Percentiles rank a stretch among this genome's conserved stretches.
Evolutionary conservation across 2,329 filamentous ascomycete genomes (phyloP).

Genomic region (Aspergillus hortae): DNA sequence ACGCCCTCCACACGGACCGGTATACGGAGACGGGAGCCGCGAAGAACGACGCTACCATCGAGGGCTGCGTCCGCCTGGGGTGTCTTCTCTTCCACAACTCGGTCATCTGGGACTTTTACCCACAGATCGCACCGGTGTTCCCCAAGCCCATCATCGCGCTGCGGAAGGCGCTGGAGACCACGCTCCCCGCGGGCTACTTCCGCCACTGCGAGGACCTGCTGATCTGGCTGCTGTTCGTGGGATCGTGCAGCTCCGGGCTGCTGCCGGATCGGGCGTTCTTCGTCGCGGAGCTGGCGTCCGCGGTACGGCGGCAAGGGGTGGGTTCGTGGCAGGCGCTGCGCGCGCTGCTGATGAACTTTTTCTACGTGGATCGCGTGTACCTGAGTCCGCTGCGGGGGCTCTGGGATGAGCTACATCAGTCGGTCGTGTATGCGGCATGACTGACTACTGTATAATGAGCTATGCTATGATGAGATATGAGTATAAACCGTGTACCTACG

Average conservation of each 20-base stretch:
- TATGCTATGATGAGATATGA: neutral
- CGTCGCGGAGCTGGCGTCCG: conserved; percentile 27
- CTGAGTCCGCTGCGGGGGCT: conserved; percentile 26
- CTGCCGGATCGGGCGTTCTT: conserved; percentile 30
- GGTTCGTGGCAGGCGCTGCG: conserved; percentile 33
- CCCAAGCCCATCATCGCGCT: conserved; percentile 32
- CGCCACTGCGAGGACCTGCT: conserved; percentile 30
- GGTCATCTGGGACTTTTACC: conserved; percentile 39
- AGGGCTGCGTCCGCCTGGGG: conserved; percentile 37
- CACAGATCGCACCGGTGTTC: conserved; percentile 31
- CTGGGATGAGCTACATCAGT: conserved; percentile 27
- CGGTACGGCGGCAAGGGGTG: conserved; percentile 25
- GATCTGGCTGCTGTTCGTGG: conserved; percentile 37
- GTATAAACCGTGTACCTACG: neutral
- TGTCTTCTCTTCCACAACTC: conserved; percentile 39
- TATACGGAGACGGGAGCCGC: conserved; percentile 30
- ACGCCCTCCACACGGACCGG: conserved; percentile 35
- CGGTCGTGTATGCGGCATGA: neutral
- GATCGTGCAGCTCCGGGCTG: conserved; percentile 26
- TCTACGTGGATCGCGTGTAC: conserved; percentile 36
- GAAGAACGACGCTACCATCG: conserved; percentile 35
- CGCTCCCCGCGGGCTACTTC: conserved; percentile 31
- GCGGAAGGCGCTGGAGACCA: conserved; percentile 29
- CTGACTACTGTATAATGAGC: neutral
- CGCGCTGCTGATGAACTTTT: conserved; percentile 28